Conservation (phyloP, 73 alveolate genomes). For the Tetrahymena borealis region DNA sequence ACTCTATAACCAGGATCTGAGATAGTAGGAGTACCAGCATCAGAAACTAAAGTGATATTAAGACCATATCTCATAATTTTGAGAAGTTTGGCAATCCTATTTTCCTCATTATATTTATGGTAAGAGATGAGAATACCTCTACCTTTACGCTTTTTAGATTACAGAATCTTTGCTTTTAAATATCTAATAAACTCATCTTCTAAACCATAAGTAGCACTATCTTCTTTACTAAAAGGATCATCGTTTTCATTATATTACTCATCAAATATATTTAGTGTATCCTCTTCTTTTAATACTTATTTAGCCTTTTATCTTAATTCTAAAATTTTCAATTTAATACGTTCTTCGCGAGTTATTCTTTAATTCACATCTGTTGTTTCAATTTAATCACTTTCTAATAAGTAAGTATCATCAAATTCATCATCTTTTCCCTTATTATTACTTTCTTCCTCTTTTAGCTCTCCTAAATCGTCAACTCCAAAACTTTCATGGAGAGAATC, state of each 20-base stretch:
- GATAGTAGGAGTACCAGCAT: conserved; percentile 91
- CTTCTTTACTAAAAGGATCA: conserved; percentile 31
- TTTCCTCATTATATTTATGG: conserved; percentile 66
- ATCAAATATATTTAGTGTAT: conserved; percentile 22
- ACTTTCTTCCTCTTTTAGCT: conserved; percentile 23
- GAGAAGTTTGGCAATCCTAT: conserved; percentile 64
- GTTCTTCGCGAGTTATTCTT: conserved; percentile 11
- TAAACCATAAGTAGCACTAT: conserved; percentile 57
- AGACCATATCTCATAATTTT: conserved; percentile 69
- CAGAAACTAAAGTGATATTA: conserved; percentile 70
- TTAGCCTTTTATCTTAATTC: conserved; percentile 3
- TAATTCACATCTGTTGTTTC: neutral
- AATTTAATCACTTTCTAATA: neutral
- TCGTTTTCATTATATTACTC: conserved; percentile 14
- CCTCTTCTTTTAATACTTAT: conserved; percentile 15
- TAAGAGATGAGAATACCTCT: conserved; percentile 72
- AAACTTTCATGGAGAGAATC: conserved; percentile 42
- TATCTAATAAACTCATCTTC: conserved; percentile 56
- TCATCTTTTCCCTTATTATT: conserved; percentile 22
- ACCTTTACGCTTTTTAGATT: conserved; percentile 62
- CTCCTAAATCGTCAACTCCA: conserved; percentile 49
- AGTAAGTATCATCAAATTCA: conserved; percentile 13
- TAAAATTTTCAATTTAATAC: neutral
- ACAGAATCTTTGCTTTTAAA: conserved; percentile 34
- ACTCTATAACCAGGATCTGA: conserved; percentile 76